Evolutionary conservation across 176 grass and related monocot genomes (phyloP).

Genomic region (Chrysopogon serrulatus): DNA sequence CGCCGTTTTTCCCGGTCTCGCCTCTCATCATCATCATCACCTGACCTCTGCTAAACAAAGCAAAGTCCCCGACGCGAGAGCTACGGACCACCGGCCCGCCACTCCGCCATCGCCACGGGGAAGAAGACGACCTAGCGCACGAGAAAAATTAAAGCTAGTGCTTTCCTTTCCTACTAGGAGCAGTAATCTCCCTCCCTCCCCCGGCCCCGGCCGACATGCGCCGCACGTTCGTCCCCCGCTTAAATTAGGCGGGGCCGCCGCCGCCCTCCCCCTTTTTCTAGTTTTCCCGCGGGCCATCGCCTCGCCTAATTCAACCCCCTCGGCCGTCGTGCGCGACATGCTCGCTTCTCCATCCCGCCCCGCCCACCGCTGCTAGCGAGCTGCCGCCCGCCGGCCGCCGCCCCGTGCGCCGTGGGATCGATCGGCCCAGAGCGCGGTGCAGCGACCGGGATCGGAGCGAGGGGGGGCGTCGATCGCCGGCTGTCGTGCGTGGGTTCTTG

Average conservation of each 20-base stretch:
- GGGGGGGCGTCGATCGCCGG: neutral
- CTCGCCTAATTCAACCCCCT: neutral
- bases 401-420: neutral
- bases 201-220: conserved; percentile 24
- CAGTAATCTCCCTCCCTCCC: neutral
- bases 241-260: conserved; percentile 29
- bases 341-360: neutral
- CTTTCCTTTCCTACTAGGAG: neutral
- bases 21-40: neutral
- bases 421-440: neutral
- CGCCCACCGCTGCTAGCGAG: neutral
- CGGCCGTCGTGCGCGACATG: conserved; percentile 30
- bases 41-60: conserved; percentile 23
- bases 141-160: neutral
- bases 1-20: conserved; percentile 38
- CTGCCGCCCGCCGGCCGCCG: neutral
- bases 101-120: neutral
- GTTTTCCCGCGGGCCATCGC: conserved; percentile 26
- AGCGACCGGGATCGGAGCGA: neutral
- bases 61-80: neutral
- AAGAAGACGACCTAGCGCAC: neutral
- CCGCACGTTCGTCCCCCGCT: conserved; percentile 48
- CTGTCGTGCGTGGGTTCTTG: neutral
- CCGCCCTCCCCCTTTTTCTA: conserved; percentile 3
- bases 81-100: neutral